phyloP scores from a whole-genome alignment of 177 flowering plant genomes.

The Telopea speciosissima region DNA sequence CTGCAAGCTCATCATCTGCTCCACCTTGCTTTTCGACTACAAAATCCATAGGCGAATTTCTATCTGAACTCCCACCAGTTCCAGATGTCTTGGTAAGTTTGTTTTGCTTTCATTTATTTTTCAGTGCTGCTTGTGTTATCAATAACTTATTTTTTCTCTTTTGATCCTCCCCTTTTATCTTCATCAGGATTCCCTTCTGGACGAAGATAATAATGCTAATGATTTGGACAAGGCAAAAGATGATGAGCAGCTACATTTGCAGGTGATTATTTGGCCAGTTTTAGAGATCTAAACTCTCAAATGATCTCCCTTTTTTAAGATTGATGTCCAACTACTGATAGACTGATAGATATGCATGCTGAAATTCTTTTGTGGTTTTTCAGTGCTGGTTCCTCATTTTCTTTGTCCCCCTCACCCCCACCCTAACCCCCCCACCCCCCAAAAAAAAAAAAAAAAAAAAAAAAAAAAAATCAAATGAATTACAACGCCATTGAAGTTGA shows the following conservation, averaged over 20 bases:
- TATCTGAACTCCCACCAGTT: slow-evolving; percentile 14
- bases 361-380: neutral
- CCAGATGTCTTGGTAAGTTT: slow-evolving; percentile 28
- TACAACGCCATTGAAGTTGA: neutral
- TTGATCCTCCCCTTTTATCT: neutral
- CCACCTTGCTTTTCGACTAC: no score
- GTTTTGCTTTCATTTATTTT: neutral
- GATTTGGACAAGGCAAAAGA: slow-evolving; percentile 14
- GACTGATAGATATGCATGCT: neutral
- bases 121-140: neutral
- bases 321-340: neutral
- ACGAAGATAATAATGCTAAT: slow-evolving; percentile 20
- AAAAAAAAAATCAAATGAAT: neutral
- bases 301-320: neutral
- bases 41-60: no score
- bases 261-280: slow-evolving; percentile 34
- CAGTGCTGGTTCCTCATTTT: neutral
- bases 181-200: slow-evolving; percentile 38
- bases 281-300: no score
- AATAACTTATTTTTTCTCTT: neutral
- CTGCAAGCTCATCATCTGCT: no score
- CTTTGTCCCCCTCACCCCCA: neutral
- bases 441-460: no score
- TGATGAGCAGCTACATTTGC: slow-evolving; percentile 28
- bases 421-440: no score